Base-by-base conservation (phyloP, 441 rosid genomes). In the Daphne laureola region DNA sequence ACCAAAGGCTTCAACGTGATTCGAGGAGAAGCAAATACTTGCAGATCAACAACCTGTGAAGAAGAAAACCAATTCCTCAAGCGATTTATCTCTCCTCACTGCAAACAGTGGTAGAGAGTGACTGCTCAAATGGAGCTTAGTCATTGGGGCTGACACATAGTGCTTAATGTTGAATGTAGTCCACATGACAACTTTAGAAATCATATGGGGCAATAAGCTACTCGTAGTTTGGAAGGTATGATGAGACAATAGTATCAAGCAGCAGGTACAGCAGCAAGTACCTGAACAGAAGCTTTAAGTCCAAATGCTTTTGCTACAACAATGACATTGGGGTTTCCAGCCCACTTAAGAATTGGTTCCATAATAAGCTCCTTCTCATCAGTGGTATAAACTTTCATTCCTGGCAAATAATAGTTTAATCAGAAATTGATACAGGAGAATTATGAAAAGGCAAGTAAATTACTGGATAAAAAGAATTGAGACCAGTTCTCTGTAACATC, bases 321-420 rank as follows among this genome's bases (percentile, higher is more conserved):
- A 46, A 55, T 41, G 61, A 84, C 49, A 58, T 81, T 81, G n/a
- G 91, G 91, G 56, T 81, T 84, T 51, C 83, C 91, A 25, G 87
- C 91, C 91, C 87, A 84, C 57, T 81, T 84, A 61, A 84, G 13
- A 16, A 79, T 57, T 58, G 78, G 65, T 62, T 84, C 91, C 87
- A 84, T 81, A 25, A 81, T 81, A 59, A 84, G 15, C 62, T 81
- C 91, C 71, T 84, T 84, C 62, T 84, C 87, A 75, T 81, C 86
- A 27, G 86, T 81, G 47, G 66, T 59, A 61, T 79, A 84, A 43
- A 75, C 79, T 74, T 84, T 84, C 79, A 84, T 77, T 42, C 91
- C 91, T 84, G 49, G 25, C 46, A 67, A 35, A 63, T 31, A 21
- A 57, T 35, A 14, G 45, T 46, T 36, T 12, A 11, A 18, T 18